Conservation (phyloP, 805 yeast species). For the Candida ponderosae region DNA sequence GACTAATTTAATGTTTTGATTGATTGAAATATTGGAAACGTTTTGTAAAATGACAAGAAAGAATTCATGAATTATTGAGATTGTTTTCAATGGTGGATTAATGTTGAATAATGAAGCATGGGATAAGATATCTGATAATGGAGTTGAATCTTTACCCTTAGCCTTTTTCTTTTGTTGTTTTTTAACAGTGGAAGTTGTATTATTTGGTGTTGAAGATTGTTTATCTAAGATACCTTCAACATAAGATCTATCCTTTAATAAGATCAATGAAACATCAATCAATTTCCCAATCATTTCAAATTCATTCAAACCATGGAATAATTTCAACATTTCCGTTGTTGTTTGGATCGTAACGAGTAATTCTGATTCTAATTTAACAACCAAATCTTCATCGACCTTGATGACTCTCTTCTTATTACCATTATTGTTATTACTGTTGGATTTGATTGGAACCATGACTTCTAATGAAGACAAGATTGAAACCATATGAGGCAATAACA, state of each 20-base stretch:
- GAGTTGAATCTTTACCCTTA: slow-evolving; percentile 35
- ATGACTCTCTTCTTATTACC: slow-evolving; percentile 31
- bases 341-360: slow-evolving; percentile 24
- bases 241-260: slow-evolving; percentile 26
- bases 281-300: slow-evolving; percentile 44
- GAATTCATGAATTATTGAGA: slow-evolving; percentile 28
- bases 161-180: slow-evolving; percentile 27
- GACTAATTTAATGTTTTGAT: slow-evolving; percentile 54
- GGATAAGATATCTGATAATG: slow-evolving; percentile 62
- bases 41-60: slow-evolving; percentile 39
- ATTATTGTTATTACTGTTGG: slow-evolving; percentile 19
- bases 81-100: slow-evolving; percentile 31
- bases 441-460: slow-evolving; percentile 46
- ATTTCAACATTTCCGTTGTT: slow-evolving; percentile 17
- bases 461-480: slow-evolving; percentile 50
- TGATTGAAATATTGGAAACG: slow-evolving; percentile 45
- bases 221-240: slow-evolving; percentile 20
- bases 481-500: slow-evolving; percentile 37
- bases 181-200: slow-evolving; percentile 15
- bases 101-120: slow-evolving; percentile 49
- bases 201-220: slow-evolving; percentile 27
- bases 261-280: slow-evolving; percentile 46
- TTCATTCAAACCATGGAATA: slow-evolving; percentile 38
- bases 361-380: slow-evolving; percentile 23
- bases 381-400: slow-evolving; percentile 27